Conservation (phyloP, 441 rosid species). For the Gossypium schwendimanii region DNA sequence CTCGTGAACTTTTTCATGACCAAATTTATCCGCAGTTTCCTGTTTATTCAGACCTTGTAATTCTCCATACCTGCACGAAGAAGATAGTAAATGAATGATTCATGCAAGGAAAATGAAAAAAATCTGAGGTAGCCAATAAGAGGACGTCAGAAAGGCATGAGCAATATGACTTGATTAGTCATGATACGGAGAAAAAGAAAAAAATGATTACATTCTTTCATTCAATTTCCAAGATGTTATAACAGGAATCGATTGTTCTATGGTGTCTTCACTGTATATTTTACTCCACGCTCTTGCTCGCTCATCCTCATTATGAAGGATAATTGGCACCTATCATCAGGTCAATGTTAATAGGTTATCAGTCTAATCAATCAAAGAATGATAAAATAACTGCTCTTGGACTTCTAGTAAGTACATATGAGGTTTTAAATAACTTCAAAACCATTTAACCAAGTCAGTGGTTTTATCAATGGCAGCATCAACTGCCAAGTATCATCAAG, state of each 20-base stretch:
- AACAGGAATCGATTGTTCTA: conserved; percentile 76
- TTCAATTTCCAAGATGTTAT: conserved; percentile 84
- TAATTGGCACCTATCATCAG: conserved; percentile 70
- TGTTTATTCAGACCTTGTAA: conserved; percentile 90
- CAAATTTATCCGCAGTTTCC: conserved; percentile 87
- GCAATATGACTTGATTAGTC: background rate
- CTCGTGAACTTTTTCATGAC: conserved; percentile 84
- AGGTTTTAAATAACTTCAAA: background rate
- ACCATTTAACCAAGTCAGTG: background rate
- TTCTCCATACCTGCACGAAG: conserved; percentile 72
- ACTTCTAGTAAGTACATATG: background rate
- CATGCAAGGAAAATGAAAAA: background rate
- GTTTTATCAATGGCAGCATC: background rate
- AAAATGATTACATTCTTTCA: conserved; percentile 73
- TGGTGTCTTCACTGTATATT: conserved; percentile 76
- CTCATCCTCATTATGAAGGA: conserved; percentile 66
- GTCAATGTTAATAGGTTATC: background rate
- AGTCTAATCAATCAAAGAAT: background rate
- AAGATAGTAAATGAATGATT: background rate
- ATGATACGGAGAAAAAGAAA: background rate
- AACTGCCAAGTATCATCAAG: background rate
- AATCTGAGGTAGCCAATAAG: background rate
- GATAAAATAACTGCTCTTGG: background rate
- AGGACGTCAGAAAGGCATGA: background rate
- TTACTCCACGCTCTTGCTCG: conserved; percentile 82